These are phyloP conservation scores for Elaeis oleifera DNA, from an alignment of 202 grass and related monocot genomes.

Conservation along the genomic window DNA sequence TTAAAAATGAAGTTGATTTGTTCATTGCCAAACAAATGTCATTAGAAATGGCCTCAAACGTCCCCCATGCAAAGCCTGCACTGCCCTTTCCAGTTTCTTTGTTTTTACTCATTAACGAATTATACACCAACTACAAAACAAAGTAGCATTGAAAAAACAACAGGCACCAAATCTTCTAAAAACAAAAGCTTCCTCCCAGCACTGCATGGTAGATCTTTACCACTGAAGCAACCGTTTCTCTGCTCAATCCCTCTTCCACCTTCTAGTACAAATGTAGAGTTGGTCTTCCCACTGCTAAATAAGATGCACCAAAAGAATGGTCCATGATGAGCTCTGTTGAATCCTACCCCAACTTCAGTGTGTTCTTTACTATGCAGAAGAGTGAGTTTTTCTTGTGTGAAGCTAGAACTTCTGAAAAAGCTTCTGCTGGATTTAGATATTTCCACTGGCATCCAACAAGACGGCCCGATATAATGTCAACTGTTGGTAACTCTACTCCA, in stretches of 20 bases:
- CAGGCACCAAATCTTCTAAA: too few species aligned
- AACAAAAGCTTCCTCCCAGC: too few species aligned
- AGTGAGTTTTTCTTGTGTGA: conserved; percentile 21
- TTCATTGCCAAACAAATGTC: too few species aligned
- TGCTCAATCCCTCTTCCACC: conserved; percentile 51
- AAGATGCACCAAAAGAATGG: conserved; percentile 81
- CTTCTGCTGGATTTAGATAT: conserved; percentile 27
- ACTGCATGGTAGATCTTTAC: too few species aligned
- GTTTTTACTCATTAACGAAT: too few species aligned
- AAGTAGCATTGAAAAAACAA: too few species aligned
- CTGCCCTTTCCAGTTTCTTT: too few species aligned
- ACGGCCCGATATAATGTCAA: conserved; percentile 45
- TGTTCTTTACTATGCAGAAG: conserved; percentile 49
- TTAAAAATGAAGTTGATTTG: too few species aligned
- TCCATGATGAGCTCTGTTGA: conserved; percentile 40
- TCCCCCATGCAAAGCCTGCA: too few species aligned
- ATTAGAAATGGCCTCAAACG: background rate
- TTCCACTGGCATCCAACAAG: conserved; percentile 51
- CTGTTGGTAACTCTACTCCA: conserved; percentile 82
- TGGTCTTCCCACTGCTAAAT: conserved; percentile 56
- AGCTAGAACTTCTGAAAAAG: conserved; percentile 27
- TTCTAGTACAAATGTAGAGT: conserved; percentile 58
- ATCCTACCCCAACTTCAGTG: conserved; percentile 56
- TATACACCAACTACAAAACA: too few species aligned
- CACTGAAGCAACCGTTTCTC: conserved; percentile 50